Evolutionary conservation across 345 rosid species (phyloP), one percentile per base, ranked within the genome.

Genomic region (Hibiscus mutabilis): DNA sequence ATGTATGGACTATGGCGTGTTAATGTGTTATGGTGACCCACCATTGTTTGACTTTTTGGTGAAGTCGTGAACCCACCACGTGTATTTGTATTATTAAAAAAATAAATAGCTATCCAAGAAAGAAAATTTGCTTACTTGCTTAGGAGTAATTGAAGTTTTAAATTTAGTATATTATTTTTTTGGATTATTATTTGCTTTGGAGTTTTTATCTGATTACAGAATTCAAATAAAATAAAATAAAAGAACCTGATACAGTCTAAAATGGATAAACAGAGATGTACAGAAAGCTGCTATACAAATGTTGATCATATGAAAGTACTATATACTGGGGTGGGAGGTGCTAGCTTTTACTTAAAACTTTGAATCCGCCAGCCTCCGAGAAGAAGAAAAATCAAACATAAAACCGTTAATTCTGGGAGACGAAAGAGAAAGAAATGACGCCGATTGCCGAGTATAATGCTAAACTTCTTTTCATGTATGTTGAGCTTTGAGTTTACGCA

Each of bases 401-500:
- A 35, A 55, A 21, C 13, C 52, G 15, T 47, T 35, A 4, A 19
- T n/a, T 11, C 29, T 19, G 25, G 18, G 55, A 56, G n/a, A n/a
- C n/a, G n/a, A n/a, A n/a, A n/a, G n/a, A n/a, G n/a, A n/a, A n/a
- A n/a, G 53, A 21, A 7, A 13, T 64, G 6, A 68, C 27, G 72
- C 37, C 47, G 19, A 27, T 27, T 33, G 18, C 68, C 0, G 46
- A 52, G 22, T 59, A n/a, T 25, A 62, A 24, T 74, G 49, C 42
- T 19, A 8, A 66, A 66, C 42, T 47, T 66, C 21, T 66, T 44
- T 67, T 77, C 79, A 76, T 12, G 86, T 73, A 68, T 78, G 74
- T 2, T 66, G 85, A 18, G 84, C 74, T 78, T 79, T 88, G 63
- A 90, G 86, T 84, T 88, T 92, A 9, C 74, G 83, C 73, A 92